Percentiles rank a stretch among this genome's conserved stretches.
phyloP scores from a whole-genome alignment of 2,329 filamentous ascomycete species.

The Chaetomiaceae sp. region DNA sequence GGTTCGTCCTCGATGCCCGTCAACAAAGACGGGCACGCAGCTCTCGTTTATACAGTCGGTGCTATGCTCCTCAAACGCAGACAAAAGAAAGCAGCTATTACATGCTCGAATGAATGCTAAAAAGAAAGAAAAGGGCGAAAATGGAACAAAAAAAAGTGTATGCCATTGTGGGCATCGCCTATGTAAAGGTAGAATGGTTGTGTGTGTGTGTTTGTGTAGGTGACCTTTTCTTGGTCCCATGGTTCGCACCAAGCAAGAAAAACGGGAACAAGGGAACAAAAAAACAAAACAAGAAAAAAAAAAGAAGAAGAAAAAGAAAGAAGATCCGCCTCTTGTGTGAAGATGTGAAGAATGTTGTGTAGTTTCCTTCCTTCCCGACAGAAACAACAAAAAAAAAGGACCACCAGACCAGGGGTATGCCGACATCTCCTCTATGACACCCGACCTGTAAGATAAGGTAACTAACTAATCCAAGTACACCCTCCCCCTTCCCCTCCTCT shows the following conservation, averaged over 20 bases:
- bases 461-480: not conserved
- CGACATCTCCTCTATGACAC: constrained; percentile 1
- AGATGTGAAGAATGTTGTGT: too few relatives aligned
- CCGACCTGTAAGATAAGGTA: not conserved
- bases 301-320: too few relatives aligned
- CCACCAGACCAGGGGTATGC: too few relatives aligned
- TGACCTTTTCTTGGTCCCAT: not conserved
- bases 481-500: not conserved
- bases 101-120: not conserved
- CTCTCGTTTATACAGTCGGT: not conserved
- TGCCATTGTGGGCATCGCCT: not conserved
- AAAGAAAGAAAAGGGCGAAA: not conserved
- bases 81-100: not conserved
- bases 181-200: not conserved
- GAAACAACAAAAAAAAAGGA: too few relatives aligned
- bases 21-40: not conserved
- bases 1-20: not conserved
- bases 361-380: too few relatives aligned
- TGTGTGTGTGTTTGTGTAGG: too few relatives aligned
- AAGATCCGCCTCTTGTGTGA: too few relatives aligned
- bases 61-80: not conserved
- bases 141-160: not conserved
- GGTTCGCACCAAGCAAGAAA: not conserved
- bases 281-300: not conserved
- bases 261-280: not conserved